phyloP scores from a whole-genome alignment of 208 protist genomes.

The Novymonas esmeraldas region DNA sequence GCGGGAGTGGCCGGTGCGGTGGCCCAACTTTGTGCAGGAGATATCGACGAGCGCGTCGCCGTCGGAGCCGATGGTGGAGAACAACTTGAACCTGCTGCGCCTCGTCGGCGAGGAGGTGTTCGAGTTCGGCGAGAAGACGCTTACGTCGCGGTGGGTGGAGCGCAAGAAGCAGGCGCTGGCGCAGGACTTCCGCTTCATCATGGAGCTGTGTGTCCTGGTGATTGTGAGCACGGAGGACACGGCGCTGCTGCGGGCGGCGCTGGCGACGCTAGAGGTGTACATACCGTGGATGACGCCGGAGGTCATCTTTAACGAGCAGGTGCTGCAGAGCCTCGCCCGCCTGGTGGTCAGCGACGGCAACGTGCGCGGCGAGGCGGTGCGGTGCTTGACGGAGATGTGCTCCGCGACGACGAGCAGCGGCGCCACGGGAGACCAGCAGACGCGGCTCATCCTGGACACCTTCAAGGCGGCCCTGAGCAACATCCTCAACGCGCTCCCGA shows the following conservation, averaged over 20 bases:
- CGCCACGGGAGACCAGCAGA: conserved; percentile 59
- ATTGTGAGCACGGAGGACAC: conserved; percentile 48
- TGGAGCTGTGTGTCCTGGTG: conserved; percentile 93
- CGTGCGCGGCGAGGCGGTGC: conserved; percentile 52
- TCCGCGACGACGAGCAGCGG: conserved; percentile 41
- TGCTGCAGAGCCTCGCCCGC: conserved; percentile 53
- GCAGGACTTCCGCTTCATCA: conserved; percentile 95
- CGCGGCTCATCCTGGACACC: conserved; percentile 60
- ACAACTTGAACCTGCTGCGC: conserved; percentile 97
- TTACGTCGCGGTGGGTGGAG: conserved; percentile 95
- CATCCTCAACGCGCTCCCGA: conserved; percentile 75
- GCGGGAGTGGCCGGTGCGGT: conserved; percentile 98
- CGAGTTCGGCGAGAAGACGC: conserved; percentile 96
- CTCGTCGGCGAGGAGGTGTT: conserved; percentile 98
- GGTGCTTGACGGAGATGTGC: conserved; percentile 80
- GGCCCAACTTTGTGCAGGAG: conserved; percentile 98
- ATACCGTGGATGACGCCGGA: conserved; percentile 86
- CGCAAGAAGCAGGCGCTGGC: conserved; percentile 96
- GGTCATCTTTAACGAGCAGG: conserved; percentile 66
- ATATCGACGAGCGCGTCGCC: conserved; percentile 94
- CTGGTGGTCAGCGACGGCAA: conserved; percentile 47
- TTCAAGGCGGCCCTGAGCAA: conserved; percentile 66
- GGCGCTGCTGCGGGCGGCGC: conserved; percentile 58
- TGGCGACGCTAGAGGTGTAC: conserved; percentile 83
- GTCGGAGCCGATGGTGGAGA: conserved; percentile 96